Percentiles rank a stretch among this genome's conserved stretches.
These are phyloP conservation scores for Prunus mongolica DNA, from an alignment of 306 rosid genomes.

Conservation along the genomic window DNA sequence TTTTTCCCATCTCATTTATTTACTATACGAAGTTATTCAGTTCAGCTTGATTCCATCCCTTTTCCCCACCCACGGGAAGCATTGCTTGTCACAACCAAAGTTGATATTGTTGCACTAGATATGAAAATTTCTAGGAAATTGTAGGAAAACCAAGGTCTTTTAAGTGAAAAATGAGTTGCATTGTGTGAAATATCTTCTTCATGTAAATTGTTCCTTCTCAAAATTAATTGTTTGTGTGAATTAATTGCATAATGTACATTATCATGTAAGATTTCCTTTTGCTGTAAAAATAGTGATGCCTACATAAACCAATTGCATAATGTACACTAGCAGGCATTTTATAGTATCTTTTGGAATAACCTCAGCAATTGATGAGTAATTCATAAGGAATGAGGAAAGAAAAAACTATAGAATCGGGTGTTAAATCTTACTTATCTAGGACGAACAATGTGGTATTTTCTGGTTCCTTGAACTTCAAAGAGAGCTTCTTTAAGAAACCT, in stretches of 20 bases:
- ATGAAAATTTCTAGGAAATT: not conserved
- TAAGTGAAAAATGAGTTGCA: not conserved
- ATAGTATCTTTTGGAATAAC: not conserved
- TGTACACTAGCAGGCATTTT: not conserved
- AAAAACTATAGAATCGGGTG: not conserved
- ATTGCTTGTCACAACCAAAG: not conserved
- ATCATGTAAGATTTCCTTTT: not conserved
- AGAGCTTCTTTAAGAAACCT: constrained; percentile 76
- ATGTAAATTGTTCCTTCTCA: not conserved
- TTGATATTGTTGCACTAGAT: not conserved
- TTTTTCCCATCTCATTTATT: not conserved
- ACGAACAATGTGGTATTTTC: constrained; percentile 84
- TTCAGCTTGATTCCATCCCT: not conserved
- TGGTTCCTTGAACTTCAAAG: constrained; percentile 83
- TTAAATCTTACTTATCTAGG: constrained; percentile 80
- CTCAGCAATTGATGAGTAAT: not conserved
- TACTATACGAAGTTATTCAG: not conserved
- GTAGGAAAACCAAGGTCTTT: not conserved
- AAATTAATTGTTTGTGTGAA: not conserved
- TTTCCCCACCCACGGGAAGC: not conserved
- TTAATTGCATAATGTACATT: too few species aligned
- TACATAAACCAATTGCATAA: not conserved
- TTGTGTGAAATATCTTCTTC: not conserved
- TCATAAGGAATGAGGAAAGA: not conserved
- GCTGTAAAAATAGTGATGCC: not conserved